phyloP scores from a whole-genome alignment of 2,329 filamentous ascomycete genomes.

The Cercospora sp. region DNA sequence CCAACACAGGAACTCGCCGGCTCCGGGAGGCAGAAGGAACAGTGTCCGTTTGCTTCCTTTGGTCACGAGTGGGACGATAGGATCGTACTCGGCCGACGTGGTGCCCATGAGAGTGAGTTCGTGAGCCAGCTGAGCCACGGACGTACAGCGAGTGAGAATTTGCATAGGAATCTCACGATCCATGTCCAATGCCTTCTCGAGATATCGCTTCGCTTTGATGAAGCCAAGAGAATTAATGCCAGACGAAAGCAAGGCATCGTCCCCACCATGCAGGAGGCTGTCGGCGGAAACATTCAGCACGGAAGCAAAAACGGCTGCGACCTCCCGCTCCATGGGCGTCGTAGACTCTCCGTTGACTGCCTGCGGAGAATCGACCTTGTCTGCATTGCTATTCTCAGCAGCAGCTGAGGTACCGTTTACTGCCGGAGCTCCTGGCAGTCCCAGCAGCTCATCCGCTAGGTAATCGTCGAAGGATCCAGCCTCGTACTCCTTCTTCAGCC shows the following conservation, averaged over 20 bases:
- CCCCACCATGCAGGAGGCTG: conserved; percentile 15
- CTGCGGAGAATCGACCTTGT: conserved; percentile 8
- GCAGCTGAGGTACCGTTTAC: background rate
- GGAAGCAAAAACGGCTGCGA: conserved; percentile 19
- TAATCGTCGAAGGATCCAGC: conserved; percentile 19
- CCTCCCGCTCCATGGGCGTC: conserved; percentile 21
- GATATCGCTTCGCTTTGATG: conserved; percentile 25
- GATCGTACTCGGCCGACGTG: conserved; percentile 32
- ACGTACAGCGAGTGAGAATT: conserved; percentile 19
- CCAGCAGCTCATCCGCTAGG: background rate
- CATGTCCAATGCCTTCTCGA: conserved; percentile 25
- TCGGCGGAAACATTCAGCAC: conserved; percentile 13
- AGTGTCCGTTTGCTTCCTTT: conserved; percentile 35
- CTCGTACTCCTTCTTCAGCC: conserved; percentile 23
- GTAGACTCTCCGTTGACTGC: conserved; percentile 1
- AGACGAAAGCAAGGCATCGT: conserved; percentile 20
- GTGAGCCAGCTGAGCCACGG: conserved; percentile 19
- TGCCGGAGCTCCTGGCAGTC: background rate
- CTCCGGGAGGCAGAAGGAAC: conserved; percentile 44
- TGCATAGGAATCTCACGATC: conserved; percentile 24
- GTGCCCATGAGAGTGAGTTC: conserved; percentile 25
- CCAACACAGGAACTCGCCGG: conserved; percentile 45
- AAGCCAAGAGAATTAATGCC: conserved; percentile 25
- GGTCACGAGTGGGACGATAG: conserved; percentile 37
- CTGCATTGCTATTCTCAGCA: background rate